These are phyloP conservation scores for Excoecaria cochinchinensis DNA, from an alignment of 345 rosid genomes.

Conservation along the genomic window DNA sequence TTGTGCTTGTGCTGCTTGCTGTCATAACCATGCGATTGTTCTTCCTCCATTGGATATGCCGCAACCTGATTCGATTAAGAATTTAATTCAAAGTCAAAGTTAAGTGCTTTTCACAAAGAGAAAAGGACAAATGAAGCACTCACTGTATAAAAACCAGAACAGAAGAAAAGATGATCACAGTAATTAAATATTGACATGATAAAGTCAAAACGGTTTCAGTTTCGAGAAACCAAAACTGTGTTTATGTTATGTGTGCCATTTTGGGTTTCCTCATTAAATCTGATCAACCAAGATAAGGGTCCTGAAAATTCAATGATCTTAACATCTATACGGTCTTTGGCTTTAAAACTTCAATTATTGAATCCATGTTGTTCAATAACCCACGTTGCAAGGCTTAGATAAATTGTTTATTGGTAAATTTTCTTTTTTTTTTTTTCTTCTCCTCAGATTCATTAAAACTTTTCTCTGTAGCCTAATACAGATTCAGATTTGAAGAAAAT, in stretches of 20 bases:
- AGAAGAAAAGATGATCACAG: background rate
- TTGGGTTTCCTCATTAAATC: background rate
- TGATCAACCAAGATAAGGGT: background rate
- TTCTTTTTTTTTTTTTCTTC: background rate
- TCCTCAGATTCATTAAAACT: background rate
- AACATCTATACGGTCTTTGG: no score
- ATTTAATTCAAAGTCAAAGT: background rate
- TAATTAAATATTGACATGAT: no score
- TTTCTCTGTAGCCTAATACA: background rate
- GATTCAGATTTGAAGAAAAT: background rate
- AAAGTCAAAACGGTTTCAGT: background rate
- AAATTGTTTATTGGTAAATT: background rate
- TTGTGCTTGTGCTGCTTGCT: conserved; percentile 12
- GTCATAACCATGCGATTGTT: conserved; percentile 37
- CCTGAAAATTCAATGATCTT: background rate
- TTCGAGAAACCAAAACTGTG: background rate
- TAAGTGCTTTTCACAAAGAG: background rate
- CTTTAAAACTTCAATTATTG: no score
- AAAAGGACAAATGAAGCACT: background rate
- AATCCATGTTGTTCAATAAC: no score
- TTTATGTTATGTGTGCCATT: background rate
- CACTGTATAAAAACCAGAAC: background rate
- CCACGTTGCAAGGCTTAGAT: no score
- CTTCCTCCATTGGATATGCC: conserved; percentile 52
- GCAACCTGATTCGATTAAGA: conserved; percentile 45